Evolutionary conservation across 2,329 filamentous ascomycete species (phyloP).

Genomic region (Cordyceps pruinosa): DNA sequence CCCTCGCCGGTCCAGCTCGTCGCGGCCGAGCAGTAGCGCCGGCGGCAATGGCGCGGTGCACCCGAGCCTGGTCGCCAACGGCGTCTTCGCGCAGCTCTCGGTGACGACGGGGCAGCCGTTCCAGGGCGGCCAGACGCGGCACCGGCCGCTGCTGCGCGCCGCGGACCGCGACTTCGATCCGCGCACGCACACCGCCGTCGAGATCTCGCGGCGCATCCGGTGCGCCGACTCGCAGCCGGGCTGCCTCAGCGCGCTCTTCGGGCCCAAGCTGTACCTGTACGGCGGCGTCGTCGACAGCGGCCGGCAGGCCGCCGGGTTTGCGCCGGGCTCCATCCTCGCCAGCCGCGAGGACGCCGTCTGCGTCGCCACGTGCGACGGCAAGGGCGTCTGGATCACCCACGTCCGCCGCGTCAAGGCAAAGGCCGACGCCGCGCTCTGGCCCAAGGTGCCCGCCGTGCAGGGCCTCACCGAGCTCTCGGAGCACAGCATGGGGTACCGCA

Average conservation of each 20-base stretch:
- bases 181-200: conserved; percentile 25
- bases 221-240: conserved; percentile 36
- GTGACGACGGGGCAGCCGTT: conserved; percentile 29
- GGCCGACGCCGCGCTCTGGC: conserved; percentile 31
- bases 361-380: conserved; percentile 31
- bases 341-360: conserved; percentile 30
- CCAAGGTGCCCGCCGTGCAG: conserved; percentile 32
- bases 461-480: conserved; percentile 26
- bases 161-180: conserved; percentile 31
- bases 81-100: conserved; percentile 23
- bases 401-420: conserved; percentile 31
- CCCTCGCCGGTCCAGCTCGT: not conserved
- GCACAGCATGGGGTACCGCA: conserved; percentile 21
- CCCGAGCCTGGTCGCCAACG: conserved; percentile 21
- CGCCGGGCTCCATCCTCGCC: conserved; percentile 26
- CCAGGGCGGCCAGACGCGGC: conserved; percentile 29
- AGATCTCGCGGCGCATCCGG: conserved; percentile 36
- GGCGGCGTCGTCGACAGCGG: conserved; percentile 33
- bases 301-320: conserved; percentile 2
- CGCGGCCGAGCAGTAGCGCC: conserved; percentile 5
- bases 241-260: conserved; percentile 30
- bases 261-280: conserved; percentile 31
- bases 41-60: conserved; percentile 11
- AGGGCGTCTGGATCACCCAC: conserved; percentile 36
- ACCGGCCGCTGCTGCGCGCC: conserved; percentile 33